Evolutionary conservation across 345 rosid genomes (phyloP).

Genomic region (Cardamine chenopodiifolia): DNA sequence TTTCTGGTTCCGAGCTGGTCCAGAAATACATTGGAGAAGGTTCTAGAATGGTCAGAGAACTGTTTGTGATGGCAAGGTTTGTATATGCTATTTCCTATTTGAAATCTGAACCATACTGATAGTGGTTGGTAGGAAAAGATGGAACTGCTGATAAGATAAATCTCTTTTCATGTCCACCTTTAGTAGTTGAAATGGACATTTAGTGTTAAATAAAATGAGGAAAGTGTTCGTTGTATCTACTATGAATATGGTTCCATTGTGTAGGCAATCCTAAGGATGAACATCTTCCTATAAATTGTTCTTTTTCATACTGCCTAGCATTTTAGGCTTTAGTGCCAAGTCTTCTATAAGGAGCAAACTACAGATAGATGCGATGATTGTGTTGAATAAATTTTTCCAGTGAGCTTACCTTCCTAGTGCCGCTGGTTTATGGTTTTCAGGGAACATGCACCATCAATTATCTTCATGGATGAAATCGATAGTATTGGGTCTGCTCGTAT

Average conservation of each 20-base stretch:
- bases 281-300: not conserved
- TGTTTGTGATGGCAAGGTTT: slow-evolving; percentile 98
- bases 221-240: not conserved
- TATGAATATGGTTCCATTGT: not conserved
- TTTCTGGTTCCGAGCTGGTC: slow-evolving; percentile 95
- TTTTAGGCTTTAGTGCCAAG: not conserved
- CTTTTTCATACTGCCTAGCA: slow-evolving; percentile 1
- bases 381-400: not conserved
- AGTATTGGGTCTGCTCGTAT: slow-evolving; percentile 99
- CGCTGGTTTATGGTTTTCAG: slow-evolving; percentile 42
- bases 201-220: not conserved
- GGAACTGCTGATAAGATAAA: not conserved
- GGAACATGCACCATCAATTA: slow-evolving; percentile 98
- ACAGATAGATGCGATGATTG: not conserved
- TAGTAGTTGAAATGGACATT: slow-evolving; percentile 2
- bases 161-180: not conserved
- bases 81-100: slow-evolving; percentile 21
- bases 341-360: not conserved
- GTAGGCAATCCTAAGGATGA: slow-evolving; percentile 6
- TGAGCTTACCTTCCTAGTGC: not conserved
- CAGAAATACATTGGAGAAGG: slow-evolving; percentile 99
- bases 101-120: not conserved
- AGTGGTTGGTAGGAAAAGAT: not conserved
- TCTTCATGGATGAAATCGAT: slow-evolving; percentile 98
- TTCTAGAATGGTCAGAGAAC: slow-evolving; percentile 98